Evolutionary conservation across 169 alveolate species (phyloP), one percentile per base, ranked within the genome.

Genomic region (Cryptosporidium sp.): DNA sequence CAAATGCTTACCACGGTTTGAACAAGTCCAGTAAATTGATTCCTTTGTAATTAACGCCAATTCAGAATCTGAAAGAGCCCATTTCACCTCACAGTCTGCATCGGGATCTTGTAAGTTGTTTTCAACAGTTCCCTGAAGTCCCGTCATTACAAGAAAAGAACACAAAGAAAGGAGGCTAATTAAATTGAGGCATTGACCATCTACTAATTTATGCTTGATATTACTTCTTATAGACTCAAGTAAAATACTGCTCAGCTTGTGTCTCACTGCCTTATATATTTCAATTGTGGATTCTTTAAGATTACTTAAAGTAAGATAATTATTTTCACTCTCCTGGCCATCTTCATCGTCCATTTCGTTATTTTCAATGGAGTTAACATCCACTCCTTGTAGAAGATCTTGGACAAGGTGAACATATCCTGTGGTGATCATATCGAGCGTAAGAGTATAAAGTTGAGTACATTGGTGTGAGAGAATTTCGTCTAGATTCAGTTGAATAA

Each of bases 381-480:
- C 89, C 8, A 80, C n/a, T 23, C 67, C 67, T 45, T 67, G 61
- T 4, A 80, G 67, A 41, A 80, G 61, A 62, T 80, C 73, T 59
- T 80, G 89, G 23, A 80, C 74, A 43, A 80, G 75, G 70, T 80
- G 89, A n/a, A 70, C 70, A 58, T 80, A 80, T 12, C 89, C 89
- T 23, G 89, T 80, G 1, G 75, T 80, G 37, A 80, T 10, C 55
- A 80, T 62, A 80, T 80, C 89, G 8, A 80, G 75, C 2, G 75
- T 61, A 37, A 62, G 37, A 29, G 41, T 31, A 62, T 31, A 80
- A 18, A 80, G 68, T 31, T 80, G 89, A 23, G 52, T 41, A 18
- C 70, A 59, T 48, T 80, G 89, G 26, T 80, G 41, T 4, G 70
- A n/a, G 41, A 80, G 73, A 18, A 65, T 43, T 26, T 80, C 39